These are phyloP conservation scores for Mucor racemosus DNA, from an alignment of 371 early-diverging fungal genomes.

Conservation along the genomic window DNA sequence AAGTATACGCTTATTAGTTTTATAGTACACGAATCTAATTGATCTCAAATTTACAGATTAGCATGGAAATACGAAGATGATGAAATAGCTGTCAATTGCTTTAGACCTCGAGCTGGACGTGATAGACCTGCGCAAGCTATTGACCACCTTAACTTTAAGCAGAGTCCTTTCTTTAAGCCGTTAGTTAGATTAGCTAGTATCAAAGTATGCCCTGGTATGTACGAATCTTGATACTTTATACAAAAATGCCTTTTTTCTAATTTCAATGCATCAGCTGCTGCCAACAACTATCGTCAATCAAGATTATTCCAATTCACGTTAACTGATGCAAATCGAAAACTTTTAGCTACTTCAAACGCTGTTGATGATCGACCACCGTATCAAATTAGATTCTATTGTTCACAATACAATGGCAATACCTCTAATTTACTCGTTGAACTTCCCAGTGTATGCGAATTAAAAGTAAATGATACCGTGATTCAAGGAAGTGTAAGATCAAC, in stretches of 20 bases:
- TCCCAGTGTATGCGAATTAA: conserved; percentile 52
- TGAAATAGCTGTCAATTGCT: conserved; percentile 5
- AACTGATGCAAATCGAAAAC: conserved; percentile 7
- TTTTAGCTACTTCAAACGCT: conserved; percentile 11
- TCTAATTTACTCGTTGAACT: conserved; percentile 39
- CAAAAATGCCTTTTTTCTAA: background rate
- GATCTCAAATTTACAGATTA: background rate
- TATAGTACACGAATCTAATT: background rate
- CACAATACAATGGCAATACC: conserved; percentile 7
- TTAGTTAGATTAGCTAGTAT: conserved; percentile 27
- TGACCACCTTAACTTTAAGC: conserved; percentile 27
- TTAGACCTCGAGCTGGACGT: background rate
- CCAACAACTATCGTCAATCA: conserved; percentile 18
- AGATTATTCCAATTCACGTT: conserved; percentile 22
- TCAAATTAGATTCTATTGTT: conserved; percentile 35
- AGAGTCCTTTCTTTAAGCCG: conserved; percentile 43
- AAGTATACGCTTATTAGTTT: background rate
- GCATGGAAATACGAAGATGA: conserved; percentile 15
- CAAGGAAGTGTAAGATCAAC: conserved; percentile 46
- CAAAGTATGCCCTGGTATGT: conserved; percentile 39
- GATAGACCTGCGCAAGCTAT: background rate
- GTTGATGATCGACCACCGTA: conserved; percentile 13
- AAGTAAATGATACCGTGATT: conserved; percentile 51
- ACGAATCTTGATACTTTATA: background rate
- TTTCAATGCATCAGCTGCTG: conserved; percentile 9